Base-by-base conservation (phyloP, 2,329 filamentous ascomycete genomes). In the Keithomyces neogunnii region DNA sequence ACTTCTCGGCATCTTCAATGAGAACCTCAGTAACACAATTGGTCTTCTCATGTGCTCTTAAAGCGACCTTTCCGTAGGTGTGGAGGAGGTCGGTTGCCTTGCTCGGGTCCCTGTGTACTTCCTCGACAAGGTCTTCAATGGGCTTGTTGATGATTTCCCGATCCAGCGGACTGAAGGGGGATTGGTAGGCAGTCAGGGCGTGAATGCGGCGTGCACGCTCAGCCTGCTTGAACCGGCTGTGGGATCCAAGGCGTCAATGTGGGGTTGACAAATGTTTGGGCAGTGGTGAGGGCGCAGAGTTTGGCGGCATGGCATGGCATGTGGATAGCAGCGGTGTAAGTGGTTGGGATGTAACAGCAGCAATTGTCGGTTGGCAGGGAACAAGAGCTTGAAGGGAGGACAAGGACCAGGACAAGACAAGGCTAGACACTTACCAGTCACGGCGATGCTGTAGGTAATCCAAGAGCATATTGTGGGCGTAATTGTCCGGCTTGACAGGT, bases 21-120 rank as follows among this genome's bases (percentile, higher is more conserved):
- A 96, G 80, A 51, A 96, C 74, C 69, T 96, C 91, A 0, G 92
- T 96, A 10, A 95, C 70, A 63, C 89, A 95, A 66, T 96, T 96
- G 2, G 90, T 96, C 69, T 86, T 86, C 55, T 85, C 78, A 36
- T 96, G 92, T 1, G 89, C 91, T 62, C 84, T 85, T 49, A 95
- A 66, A 0, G 91, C 87, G 26, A 92, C 84, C 68, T 95, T 96
- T 61, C 87, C 87, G 65, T 96, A 97, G 9, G 89, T 83, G 53
- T 76, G 82, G n/a, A 96, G 81, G 45, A 96, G 80, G 55, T 89
- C 83, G 29, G 85, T 65, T 0, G 91, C 84, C 10, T 78, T 76
- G 47, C 82, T 73, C 49, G 74, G 69, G 44, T 83, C 78, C n/a
- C 80, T 77, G 33, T 92, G 88, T 3, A 96, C 86, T 70, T 86